Evolutionary conservation across 441 rosid genomes (phyloP), one percentile per base, ranked within the genome.

Genomic region (Gossypium trilobum): DNA sequence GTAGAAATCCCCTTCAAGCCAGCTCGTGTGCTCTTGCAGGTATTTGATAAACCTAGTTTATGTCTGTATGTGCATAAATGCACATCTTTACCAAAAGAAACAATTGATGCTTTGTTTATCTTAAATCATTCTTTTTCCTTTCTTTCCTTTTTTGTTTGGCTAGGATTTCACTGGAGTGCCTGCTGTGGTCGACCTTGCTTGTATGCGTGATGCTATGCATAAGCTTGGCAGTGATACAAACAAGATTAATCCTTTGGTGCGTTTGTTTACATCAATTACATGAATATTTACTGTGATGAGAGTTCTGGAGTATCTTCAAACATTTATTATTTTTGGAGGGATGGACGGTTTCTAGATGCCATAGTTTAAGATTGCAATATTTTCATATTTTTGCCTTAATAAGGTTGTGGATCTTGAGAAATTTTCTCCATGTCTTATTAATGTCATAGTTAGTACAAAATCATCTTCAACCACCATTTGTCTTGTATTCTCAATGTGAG

Each of bases 101-200:
- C 16, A 27, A 44, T 25, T 50, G 25, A 16, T 68, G 44, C 25
- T 50, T 31, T 33, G 7, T 42, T 48, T 70, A 17, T 71, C 64
- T 42, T 54, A 62, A 42, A 51, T 42, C 55, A 6, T 33, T 27
- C n/a, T 73, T 7, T 70, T 8, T 58, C 74, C 17, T 76, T n/a
- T 78, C 42, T 33, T 33, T 33, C 42, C 42, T 7, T 33, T 33
- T 33, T 33, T 33, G 42, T 33, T 33, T 33, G 42, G 31, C 70
- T 85, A 94, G 99, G 99, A 92, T 80, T 92, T 95, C 82, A 95
- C 99, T 69, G 99, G 99, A 25, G 99, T 95, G 51, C 99, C 99
- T 19, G 99, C 93, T 56, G 99, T 92, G 57, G 98, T 95, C 55
- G 99, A 95, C 78, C 99, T 95, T 65, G 99, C 99, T 72, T 81